Conservation (phyloP, 805 yeast species). For the Candida nitratophila region DNA sequence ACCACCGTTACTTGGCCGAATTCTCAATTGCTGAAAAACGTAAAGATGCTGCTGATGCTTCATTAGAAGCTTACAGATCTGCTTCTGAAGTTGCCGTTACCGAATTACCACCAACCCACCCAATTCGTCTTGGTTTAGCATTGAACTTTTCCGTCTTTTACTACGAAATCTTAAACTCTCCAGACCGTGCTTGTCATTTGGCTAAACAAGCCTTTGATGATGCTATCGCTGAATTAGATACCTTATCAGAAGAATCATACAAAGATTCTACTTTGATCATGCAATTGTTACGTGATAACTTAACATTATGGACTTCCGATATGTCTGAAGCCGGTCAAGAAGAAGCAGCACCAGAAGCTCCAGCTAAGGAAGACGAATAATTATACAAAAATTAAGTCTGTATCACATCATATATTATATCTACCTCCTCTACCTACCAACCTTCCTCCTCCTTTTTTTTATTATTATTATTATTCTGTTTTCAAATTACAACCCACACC, state of each 20-base stretch:
- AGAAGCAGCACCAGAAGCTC: constrained; percentile 33
- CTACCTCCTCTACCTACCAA: not conserved
- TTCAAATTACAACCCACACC: too few relatives aligned
- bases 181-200: constrained; percentile 97
- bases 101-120: constrained; percentile 97
- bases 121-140: constrained; percentile 96
- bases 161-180: constrained; percentile 96
- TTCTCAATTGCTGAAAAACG: constrained; percentile 89
- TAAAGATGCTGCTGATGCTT: constrained; percentile 85
- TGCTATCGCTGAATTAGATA: constrained; percentile 97
- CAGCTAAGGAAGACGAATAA: constrained; percentile 28
- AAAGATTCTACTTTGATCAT: constrained; percentile 97
- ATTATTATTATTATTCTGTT: not conserved
- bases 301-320: constrained; percentile 96
- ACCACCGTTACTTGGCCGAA: constrained; percentile 98
- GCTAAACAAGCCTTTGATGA: constrained; percentile 99
- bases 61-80: constrained; percentile 89
- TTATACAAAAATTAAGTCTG: constrained; percentile 1
- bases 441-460: not conserved
- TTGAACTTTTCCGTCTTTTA: constrained; percentile 96
- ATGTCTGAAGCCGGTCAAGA: constrained; percentile 77
- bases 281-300: constrained; percentile 98
- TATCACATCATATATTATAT: not conserved
- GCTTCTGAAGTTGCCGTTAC: constrained; percentile 97
- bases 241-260: constrained; percentile 95